Evolutionary conservation across 1,284 basidiomycete species (phyloP), one percentile per base, ranked within the genome.

Genomic region (Wolfiporia cocos): DNA sequence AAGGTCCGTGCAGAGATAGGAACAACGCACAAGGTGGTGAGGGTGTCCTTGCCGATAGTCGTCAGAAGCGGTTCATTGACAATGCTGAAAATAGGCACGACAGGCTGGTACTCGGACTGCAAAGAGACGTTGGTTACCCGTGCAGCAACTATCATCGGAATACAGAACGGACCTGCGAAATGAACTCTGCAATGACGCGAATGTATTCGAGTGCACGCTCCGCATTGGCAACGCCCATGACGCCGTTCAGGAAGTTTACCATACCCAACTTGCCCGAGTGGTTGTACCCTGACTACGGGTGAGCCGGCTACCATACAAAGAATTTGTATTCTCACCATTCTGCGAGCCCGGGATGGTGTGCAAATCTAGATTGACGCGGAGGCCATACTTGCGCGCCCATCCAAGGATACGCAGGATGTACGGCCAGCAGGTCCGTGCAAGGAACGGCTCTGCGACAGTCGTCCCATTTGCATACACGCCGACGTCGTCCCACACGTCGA

Each of bases 361-460:
- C 37, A 93, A 60, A 64, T 95, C 92, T 36, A 95, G 65, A 53
- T 91, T 84, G 48, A 94, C 76, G 23, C 92, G 74, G 4, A 95
- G 52, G 12, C 92, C 92, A 59, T 96, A 95, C 65, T 94, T 94
- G 48, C 91, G 75, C 32, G 83, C 83, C 92, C 91, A 95, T 17
- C 72, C 69, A 37, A 93, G 59, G 3, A 84, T 69, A 43, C 82
- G 83, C 38, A 90, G 67, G 49, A 90, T 81, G 62, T 82, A 63
- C 52, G 54, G 54, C 64, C 64, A 66, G 42, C 55, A 61, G 9
- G 55, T 52, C 24, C 51, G 46, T 19, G 57, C 55, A 30, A 65
- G 44, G 53, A 65, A 67, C 20, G 64, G 64, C 46, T 67, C 65
- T 10, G 46, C 50, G 28, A 57, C 57, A 9, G 48, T 42, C 18